Conservation (phyloP, 129 eudicot species). For the Gnaphalium uliginosum region DNA sequence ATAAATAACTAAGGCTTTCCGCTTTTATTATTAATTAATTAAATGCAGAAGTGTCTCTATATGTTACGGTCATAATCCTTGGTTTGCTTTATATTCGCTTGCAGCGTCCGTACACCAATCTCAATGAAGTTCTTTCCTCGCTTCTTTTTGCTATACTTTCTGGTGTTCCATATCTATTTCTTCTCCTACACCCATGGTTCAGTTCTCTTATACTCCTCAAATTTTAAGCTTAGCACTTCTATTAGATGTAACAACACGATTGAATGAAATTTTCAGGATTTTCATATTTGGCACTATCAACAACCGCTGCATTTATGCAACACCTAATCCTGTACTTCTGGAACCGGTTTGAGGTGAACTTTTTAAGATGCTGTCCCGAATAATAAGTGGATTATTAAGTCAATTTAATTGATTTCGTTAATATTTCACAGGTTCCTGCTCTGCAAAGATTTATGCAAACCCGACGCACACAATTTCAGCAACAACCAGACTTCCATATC, state of each 20-base stretch:
- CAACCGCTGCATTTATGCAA: slow-evolving; percentile 96
- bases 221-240: neutral
- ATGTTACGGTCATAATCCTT: neutral
- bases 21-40: neutral
- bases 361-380: neutral
- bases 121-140: slow-evolving; percentile 99
- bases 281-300: slow-evolving; percentile 88
- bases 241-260: slow-evolving; percentile 20
- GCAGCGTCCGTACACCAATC: slow-evolving; percentile 99
- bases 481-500: slow-evolving; percentile 91
- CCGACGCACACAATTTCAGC: slow-evolving; percentile 86
- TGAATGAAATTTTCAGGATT: slow-evolving; percentile 53
- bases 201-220: slow-evolving; percentile 19
- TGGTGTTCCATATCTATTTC: slow-evolving; percentile 96
- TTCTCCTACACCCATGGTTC: slow-evolving; percentile 92
- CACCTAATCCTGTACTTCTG: slow-evolving; percentile 97
- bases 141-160: slow-evolving; percentile 87
- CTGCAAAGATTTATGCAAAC: slow-evolving; percentile 90
- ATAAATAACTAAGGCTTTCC: neutral
- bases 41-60: neutral
- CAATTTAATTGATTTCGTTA: neutral
- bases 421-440: slow-evolving; percentile 77
- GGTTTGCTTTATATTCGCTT: slow-evolving; percentile 30
- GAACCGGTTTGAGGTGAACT: slow-evolving; percentile 89
- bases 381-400: neutral